phyloP scores from a whole-genome alignment of 2,329 filamentous ascomycete genomes.

The Fusarium albosuccineum region DNA sequence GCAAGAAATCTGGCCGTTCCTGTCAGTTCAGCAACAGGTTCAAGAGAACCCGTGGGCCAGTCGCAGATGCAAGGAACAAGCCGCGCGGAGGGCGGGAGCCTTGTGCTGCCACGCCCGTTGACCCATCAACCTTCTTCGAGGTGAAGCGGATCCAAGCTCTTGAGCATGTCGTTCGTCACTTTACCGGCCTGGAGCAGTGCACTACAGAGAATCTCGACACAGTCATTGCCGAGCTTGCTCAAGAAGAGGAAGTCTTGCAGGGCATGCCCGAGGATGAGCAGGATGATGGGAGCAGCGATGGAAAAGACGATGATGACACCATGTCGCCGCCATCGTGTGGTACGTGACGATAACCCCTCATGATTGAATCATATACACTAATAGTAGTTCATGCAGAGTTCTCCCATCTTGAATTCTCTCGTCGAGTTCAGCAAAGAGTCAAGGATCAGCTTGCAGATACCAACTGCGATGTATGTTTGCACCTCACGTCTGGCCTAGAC shows the following conservation, averaged over 20 bases:
- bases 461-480: conserved; percentile 15
- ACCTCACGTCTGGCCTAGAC: neutral
- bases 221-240: neutral
- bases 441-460: conserved; percentile 8
- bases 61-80: neutral
- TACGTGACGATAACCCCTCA: neutral
- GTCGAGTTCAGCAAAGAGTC: conserved; percentile 22
- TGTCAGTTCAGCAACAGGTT: conserved; percentile 35
- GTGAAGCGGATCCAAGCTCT: conserved; percentile 34
- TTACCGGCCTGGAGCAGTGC: conserved; percentile 33
- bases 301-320: neutral
- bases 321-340: neutral
- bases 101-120: neutral
- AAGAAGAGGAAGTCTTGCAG: neutral
- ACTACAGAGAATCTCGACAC: conserved; percentile 18
- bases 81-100: neutral
- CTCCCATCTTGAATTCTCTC: conserved; percentile 32
- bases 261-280: neutral
- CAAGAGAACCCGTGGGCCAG: conserved; percentile 22
- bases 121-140: conserved; percentile 26
- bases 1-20: conserved; percentile 25
- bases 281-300: conserved; percentile 5
- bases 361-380: neutral
- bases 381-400: conserved; percentile 19
- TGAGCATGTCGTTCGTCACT: conserved; percentile 35